These are phyloP conservation scores for Rhizophagus clarus DNA, from an alignment of 192 early-diverging fungal species.

Conservation along the genomic window DNA sequence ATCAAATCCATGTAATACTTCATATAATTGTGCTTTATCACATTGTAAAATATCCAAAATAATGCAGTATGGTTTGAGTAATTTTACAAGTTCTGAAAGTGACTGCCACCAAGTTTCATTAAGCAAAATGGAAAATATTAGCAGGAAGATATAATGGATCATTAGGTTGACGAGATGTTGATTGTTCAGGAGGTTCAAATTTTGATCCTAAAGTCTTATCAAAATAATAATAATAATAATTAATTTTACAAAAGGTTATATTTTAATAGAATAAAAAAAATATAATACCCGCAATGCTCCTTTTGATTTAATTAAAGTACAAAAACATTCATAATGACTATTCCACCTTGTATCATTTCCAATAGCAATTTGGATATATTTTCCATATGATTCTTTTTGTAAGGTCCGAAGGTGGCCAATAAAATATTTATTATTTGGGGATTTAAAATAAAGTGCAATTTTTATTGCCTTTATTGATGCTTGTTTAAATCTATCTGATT, in stretches of 20 bases:
- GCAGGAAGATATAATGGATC: slow-evolving; percentile 10
- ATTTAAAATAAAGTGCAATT: background rate
- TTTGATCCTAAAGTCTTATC: background rate
- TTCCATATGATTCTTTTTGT: background rate
- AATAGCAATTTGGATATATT: background rate
- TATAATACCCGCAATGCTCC: background rate
- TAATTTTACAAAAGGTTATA: background rate
- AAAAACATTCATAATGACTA: background rate
- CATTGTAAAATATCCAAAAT: background rate
- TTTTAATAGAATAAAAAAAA: background rate
- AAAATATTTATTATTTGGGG: background rate
- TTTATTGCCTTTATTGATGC: slow-evolving; percentile 1
- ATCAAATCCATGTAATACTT: slow-evolving; percentile 5
- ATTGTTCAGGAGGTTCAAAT: background rate
- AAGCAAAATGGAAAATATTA: background rate
- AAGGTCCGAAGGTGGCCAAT: background rate
- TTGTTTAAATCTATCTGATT: background rate
- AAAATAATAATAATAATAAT: background rate
- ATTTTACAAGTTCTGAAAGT: background rate
- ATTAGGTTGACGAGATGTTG: background rate
- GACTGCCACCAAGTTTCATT: background rate
- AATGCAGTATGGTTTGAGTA: slow-evolving; percentile 20
- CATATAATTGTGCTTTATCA: background rate
- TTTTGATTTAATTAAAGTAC: slow-evolving; percentile 9
- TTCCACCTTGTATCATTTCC: background rate